Percentiles rank a stretch among this genome's conserved stretches.
Conservation (phyloP, 352 stramenopile species). For the Pythium brassicae region DNA sequence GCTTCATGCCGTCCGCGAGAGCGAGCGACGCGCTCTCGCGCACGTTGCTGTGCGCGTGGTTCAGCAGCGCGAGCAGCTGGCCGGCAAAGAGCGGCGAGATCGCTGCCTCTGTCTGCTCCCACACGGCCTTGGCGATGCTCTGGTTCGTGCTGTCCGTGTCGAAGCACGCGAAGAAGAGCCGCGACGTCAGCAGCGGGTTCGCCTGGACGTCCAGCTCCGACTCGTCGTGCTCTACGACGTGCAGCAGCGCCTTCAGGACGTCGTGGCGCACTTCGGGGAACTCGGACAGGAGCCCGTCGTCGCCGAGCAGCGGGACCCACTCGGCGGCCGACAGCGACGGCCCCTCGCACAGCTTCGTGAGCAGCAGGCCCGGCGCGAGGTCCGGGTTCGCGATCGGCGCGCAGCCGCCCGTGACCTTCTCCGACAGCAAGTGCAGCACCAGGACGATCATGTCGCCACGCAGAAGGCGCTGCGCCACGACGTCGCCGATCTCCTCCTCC, state of each 20-base stretch:
- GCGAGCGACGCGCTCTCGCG: slow-evolving; percentile 73
- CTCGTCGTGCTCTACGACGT: slow-evolving; percentile 57
- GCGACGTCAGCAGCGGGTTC: slow-evolving; percentile 49
- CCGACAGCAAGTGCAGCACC: slow-evolving; percentile 51
- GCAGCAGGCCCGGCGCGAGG: slow-evolving; percentile 43
- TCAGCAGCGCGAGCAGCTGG: slow-evolving; percentile 64
- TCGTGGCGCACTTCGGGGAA: slow-evolving; percentile 45
- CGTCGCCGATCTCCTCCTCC: slow-evolving; percentile 84
- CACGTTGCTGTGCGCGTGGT: slow-evolving; percentile 70
- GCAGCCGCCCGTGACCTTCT: slow-evolving; percentile 41
- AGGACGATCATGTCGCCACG: slow-evolving; percentile 76
- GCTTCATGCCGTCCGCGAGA: slow-evolving; percentile 75
- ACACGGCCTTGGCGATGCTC: slow-evolving; percentile 55
- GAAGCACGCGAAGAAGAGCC: slow-evolving; percentile 65
- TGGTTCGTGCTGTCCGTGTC: slow-evolving; percentile 59
- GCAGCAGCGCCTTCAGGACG: slow-evolving; percentile 55
- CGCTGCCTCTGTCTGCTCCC: slow-evolving; percentile 42
- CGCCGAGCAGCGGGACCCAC: slow-evolving; percentile 66
- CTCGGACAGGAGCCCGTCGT: slow-evolving; percentile 66
- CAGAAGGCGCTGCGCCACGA: slow-evolving; percentile 64
- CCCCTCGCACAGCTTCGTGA: slow-evolving; percentile 55
- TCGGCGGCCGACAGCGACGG: slow-evolving; percentile 50
- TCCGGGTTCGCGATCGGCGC: slow-evolving; percentile 66
- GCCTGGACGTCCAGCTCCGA: slow-evolving; percentile 32
- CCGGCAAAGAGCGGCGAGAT: slow-evolving; percentile 62